Evolutionary conservation across 371 early-diverging fungal species (phyloP).

Genomic region (Lichtheimia ornata): DNA sequence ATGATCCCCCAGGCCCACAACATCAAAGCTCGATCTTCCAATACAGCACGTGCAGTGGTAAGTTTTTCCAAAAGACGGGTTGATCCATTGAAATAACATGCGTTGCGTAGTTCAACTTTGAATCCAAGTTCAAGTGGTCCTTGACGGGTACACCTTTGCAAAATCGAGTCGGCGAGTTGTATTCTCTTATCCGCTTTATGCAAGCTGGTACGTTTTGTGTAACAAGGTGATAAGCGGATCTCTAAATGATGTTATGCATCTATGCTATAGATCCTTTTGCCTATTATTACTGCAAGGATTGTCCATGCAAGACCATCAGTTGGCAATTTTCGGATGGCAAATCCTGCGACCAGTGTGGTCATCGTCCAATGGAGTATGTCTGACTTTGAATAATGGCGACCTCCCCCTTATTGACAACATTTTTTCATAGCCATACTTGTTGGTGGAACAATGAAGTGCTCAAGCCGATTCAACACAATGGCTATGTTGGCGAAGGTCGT

Average conservation of each 20-base stretch:
- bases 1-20: conserved; percentile 72
- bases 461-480: conserved; percentile 88
- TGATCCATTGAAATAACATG: neutral
- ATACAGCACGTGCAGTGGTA: conserved; percentile 86
- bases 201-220: conserved; percentile 38
- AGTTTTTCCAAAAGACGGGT: too few relatives aligned
- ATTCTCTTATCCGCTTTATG: conserved; percentile 91
- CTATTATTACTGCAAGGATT: conserved; percentile 89
- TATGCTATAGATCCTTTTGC: conserved; percentile 61
- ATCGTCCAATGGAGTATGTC: conserved; percentile 69
- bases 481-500: conserved; percentile 68
- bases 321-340: conserved; percentile 77
- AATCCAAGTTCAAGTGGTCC: conserved; percentile 80
- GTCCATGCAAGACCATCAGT: conserved; percentile 76
- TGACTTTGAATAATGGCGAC: neutral
- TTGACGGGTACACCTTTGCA: conserved; percentile 98
- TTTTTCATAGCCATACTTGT: conserved; percentile 68
- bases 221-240: conserved; percentile 16
- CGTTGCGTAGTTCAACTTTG: conserved; percentile 68
- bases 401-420: too few relatives aligned
- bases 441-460: conserved; percentile 97
- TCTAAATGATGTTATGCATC: neutral
- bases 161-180: conserved; percentile 96
- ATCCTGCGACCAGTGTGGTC: conserved; percentile 79
- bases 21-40: conserved; percentile 92